These are phyloP conservation scores for Neurospora cerealis DNA, from an alignment of 495 filamentous ascomycete species.

Conservation along the genomic window DNA sequence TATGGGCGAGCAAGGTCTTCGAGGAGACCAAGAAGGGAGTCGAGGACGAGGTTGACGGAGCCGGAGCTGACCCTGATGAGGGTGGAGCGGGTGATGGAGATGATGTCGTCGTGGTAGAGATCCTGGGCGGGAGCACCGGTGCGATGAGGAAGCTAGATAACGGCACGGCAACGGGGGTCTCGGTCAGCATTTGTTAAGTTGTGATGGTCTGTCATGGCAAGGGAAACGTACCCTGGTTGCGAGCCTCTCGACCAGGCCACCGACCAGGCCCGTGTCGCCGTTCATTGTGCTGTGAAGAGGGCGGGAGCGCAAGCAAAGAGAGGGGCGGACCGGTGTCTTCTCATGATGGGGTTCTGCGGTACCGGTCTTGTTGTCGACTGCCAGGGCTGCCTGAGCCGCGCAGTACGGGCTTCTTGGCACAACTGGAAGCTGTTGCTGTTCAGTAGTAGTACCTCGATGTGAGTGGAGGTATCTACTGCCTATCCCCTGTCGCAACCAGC, in stretches of 20 bases:
- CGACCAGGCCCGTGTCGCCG: conserved; percentile 51
- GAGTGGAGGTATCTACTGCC: background rate
- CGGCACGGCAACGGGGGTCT: background rate
- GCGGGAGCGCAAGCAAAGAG: conserved; percentile 5
- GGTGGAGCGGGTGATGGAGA: conserved; percentile 47
- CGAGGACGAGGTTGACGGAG: conserved; percentile 44
- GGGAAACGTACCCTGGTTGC: conserved; percentile 44
- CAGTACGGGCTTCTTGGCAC: background rate
- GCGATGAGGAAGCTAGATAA: conserved; percentile 48
- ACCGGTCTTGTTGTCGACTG: background rate
- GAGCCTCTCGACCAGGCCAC: conserved; percentile 54
- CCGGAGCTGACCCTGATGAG: conserved; percentile 48
- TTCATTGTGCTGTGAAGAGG: conserved; percentile 39
- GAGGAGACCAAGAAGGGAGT: conserved; percentile 41
- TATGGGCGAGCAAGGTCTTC: conserved; percentile 41
- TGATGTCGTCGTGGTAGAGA: conserved; percentile 52
- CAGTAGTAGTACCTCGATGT: background rate
- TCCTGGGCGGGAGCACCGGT: conserved; percentile 49
- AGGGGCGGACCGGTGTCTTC: conserved; percentile 13
- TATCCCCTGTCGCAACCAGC: background rate
- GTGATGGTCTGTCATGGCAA: background rate
- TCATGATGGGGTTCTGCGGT: conserved; percentile 18
- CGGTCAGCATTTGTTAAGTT: background rate
- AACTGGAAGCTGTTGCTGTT: background rate
- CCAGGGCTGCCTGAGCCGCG: background rate